Base-by-base conservation (phyloP, 257 asterid genomes). In the Ligustrum vulgare region DNA sequence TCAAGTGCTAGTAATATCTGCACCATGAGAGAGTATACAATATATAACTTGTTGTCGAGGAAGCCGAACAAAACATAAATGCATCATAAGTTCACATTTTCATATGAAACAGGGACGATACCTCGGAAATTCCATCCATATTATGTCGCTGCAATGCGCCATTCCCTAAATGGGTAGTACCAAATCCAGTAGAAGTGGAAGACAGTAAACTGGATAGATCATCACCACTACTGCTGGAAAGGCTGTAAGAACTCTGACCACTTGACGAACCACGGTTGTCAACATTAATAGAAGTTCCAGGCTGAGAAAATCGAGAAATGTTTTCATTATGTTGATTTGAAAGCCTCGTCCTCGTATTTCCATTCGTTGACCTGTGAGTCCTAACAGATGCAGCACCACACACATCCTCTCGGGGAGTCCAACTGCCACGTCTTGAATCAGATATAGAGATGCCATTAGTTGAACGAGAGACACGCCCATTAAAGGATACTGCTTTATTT, bases 1-100 rank as follows among this genome's bases (percentile, higher is more conserved):
- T 91, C 93, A 23, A 92, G 96, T 35, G 96, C 91, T 73, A 86
- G 79, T 65, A 92, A 83, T 54, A 88, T 86, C 98, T 92, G 84
- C 72, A 78, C 25, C 78, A 54, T 8, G 51, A 56, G 73, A 65
- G 64, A 76, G 64, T 3, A 54, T 33, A 67, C 5, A 15, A 41
- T 31, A 47, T 35, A 76, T 67, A 45, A 58, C 68, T 72, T 78
- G 39, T 63, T 70, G 34, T 34, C 70, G 2, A 9, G 31, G 22
- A 72, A 71, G 3, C 41, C 36, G 9, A 34, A 20, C 78, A 41
- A 20, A 47, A 32, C 20, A 36, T 58, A 5, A 13, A 5, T 12
- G 34, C 51, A 68, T 22, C 67, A 71, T 15, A 10, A 47, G 54
- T 22, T 20, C 63, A n/a, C 20, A 28, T 28, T 7, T 25, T 8